phyloP scores from a whole-genome alignment of 129 eudicot genomes.

The Lactuca sativa region DNA sequence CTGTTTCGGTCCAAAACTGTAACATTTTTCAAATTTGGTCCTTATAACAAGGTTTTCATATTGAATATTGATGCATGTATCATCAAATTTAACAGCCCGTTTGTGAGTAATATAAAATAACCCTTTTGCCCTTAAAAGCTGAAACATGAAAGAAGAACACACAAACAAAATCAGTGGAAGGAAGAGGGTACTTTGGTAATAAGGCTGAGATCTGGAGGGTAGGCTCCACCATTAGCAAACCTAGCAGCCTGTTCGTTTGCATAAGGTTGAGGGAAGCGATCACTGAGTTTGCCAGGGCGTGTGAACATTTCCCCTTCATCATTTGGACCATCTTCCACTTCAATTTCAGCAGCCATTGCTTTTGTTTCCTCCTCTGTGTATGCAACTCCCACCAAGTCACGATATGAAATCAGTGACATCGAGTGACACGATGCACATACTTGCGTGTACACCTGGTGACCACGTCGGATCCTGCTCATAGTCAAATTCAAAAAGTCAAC shows the following conservation, averaged over 20 bases:
- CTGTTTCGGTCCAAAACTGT: no score
- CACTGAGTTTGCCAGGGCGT: slow-evolving; percentile 92
- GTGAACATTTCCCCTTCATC: slow-evolving; percentile 97
- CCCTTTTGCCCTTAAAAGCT: no score
- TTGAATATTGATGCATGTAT: no score
- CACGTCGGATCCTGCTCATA: slow-evolving; percentile 81
- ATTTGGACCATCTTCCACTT: slow-evolving; percentile 91
- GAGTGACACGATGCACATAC: slow-evolving; percentile 98
- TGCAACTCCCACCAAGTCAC: slow-evolving; percentile 94
- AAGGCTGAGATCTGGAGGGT: slow-evolving; percentile 92
- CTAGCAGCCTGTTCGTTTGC: slow-evolving; percentile 88
- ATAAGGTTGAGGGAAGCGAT: slow-evolving; percentile 86
- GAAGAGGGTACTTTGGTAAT: slow-evolving; percentile 64
- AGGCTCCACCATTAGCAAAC: slow-evolving; percentile 96
- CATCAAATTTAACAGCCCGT: no score
- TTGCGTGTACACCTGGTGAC: slow-evolving; percentile 92
- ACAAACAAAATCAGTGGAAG: background rate
- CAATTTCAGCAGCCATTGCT: slow-evolving; percentile 97
- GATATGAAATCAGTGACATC: slow-evolving; percentile 80
- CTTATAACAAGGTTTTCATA: no score
- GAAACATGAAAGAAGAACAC: background rate
- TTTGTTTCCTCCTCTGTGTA: slow-evolving; percentile 94
- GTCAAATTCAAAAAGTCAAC: slow-evolving; percentile 12
- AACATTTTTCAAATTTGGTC: no score
- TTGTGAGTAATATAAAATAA: no score